Base-by-base conservation (phyloP, 2,329 filamentous ascomycete genomes). In the Penicillium decumbens region DNA sequence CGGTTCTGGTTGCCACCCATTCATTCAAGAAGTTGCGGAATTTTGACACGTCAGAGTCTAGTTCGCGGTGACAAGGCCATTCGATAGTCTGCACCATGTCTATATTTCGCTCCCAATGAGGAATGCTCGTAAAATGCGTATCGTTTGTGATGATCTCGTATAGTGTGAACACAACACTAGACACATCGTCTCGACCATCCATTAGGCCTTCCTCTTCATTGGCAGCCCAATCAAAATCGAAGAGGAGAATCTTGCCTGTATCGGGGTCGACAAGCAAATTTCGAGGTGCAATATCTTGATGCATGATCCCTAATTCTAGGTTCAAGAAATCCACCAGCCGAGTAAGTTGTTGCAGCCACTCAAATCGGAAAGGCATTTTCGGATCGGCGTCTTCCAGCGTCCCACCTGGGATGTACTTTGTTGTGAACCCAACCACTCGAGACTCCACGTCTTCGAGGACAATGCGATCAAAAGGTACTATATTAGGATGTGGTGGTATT, bases 281-380 rank as follows among this genome's bases (percentile, higher is more conserved):
- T 9, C 60, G 57, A 12, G 60, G 62, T 41, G 62, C 60, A 49
- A 68, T 62, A 41, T 68, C 62, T 58, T 68, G 62, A 57, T 69
- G 59, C 49, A 63, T 65, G 38, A 68, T 61, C 6, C 64, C 64
- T 7, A 64, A 37, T 41, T 56, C 53, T 10, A 59, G 32, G 23
- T 58, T 59, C 0, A 59, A 45, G 9, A 60, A 64, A 53, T 64
- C 59, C 28, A 65, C 55, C 13, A 60, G 10, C 45, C 55, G 30
- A 18, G 50, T 61, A 41, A 62, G 59, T 40, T 63, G 56, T 44
- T 59, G 28, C 6, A 62, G 12, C 61, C 55, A 64, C 41, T 63
- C 53, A 46, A 63, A 62, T 50, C 41, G 54, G 15, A 62, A 56
- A 44, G 45, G 53, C 6, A 43, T 18, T 3, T 60, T 55, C 47